A percentile compares a stretch with the other conserved stretches of the same genome.
phyloP scores from a whole-genome alignment of 2,329 filamentous ascomycete species.

The Fusarium brachygibbosum region DNA sequence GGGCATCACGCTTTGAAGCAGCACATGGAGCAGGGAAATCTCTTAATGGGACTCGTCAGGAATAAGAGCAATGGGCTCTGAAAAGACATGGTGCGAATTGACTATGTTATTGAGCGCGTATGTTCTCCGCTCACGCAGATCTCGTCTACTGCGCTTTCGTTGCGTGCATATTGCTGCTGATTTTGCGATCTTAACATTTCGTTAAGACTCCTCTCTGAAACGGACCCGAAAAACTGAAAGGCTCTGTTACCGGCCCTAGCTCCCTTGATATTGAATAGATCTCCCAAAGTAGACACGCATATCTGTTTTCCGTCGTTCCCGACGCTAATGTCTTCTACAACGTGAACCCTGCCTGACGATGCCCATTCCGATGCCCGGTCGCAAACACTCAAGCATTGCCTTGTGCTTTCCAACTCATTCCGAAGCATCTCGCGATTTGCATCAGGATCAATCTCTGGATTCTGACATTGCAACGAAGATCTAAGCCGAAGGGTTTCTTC shows the following conservation, averaged over 20 bases:
- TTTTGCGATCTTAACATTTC: constrained; percentile 9
- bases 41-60: neutral
- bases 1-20: constrained; percentile 10
- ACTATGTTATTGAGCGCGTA: neutral
- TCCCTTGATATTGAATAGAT: constrained; percentile 34
- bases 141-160: neutral
- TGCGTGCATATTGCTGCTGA: constrained; percentile 1
- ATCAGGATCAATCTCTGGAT: neutral
- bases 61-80: neutral
- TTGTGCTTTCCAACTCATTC: constrained; percentile 27
- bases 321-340: constrained; percentile 36
- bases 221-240: constrained; percentile 17
- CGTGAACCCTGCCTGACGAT: constrained; percentile 31
- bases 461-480: neutral
- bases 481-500: constrained; percentile 2
- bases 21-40: constrained; percentile 15
- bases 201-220: constrained; percentile 12
- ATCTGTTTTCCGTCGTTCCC: constrained; percentile 33
- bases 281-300: constrained; percentile 37
- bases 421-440: neutral
- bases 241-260: constrained; percentile 19
- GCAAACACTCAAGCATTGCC: constrained; percentile 24
- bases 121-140: neutral
- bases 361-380: constrained; percentile 21
- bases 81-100: neutral